Conservation (phyloP, 129 eudicot genomes). For the Oenanthe sinensis region DNA sequence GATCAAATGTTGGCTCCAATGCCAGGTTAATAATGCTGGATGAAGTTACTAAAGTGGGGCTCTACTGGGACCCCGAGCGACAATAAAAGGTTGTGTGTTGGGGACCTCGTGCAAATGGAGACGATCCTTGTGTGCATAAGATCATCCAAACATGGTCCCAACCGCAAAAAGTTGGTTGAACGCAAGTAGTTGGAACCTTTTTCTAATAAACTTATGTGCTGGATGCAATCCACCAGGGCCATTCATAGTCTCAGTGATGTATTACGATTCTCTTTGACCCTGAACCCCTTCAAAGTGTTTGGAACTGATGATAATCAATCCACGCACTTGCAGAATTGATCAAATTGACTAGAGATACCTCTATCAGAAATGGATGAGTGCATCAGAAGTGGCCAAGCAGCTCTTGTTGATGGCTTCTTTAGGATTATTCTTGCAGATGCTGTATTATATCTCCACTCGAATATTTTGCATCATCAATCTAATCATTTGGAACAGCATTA, state of each 20-base stretch:
- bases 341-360: neutral
- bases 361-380: neutral
- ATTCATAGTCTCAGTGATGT: neutral
- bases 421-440: neutral
- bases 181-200: neutral
- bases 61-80: neutral
- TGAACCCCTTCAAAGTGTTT: neutral
- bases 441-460: neutral
- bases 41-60: neutral
- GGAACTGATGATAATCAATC: neutral
- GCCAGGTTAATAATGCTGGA: constrained; percentile 1
- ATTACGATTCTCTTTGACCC: neutral
- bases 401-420: neutral
- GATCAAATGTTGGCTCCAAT: neutral
- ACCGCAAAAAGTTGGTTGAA: neutral
- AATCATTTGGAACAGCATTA: neutral
- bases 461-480: constrained; percentile 4
- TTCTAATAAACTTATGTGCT: neutral
- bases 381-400: neutral
- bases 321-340: neutral
- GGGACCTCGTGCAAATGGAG: neutral
- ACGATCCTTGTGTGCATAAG: neutral
- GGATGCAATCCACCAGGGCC: neutral
- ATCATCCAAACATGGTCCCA: neutral
- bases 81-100: neutral